A percentile compares a stretch with the other conserved stretches of the same genome.
phyloP scores from a whole-genome alignment of 2,329 filamentous ascomycete species.

The Microdochium paspali region DNA sequence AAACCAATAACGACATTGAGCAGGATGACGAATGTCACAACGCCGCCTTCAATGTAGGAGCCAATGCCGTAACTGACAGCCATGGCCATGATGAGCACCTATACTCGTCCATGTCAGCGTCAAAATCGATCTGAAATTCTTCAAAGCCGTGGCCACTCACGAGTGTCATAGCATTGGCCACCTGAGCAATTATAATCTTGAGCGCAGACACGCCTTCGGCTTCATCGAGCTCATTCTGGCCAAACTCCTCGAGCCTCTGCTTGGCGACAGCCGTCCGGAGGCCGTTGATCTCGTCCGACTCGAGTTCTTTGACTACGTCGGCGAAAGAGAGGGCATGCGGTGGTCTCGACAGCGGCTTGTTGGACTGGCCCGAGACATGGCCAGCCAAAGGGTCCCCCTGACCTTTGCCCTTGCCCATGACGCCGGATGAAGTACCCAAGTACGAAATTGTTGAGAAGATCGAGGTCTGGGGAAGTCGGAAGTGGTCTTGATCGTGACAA shows the following conservation, averaged over 20 bases:
- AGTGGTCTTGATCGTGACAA: too few species aligned
- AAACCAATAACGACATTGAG: constrained; percentile 45
- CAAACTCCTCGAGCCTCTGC: constrained; percentile 42
- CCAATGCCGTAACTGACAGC: constrained; percentile 39
- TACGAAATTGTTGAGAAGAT: too few species aligned
- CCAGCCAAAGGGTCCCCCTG: background rate
- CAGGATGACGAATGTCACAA: constrained; percentile 39
- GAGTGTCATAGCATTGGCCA: constrained; percentile 59
- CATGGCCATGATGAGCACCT: constrained; percentile 42
- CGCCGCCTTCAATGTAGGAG: constrained; percentile 46
- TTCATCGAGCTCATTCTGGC: constrained; percentile 49
- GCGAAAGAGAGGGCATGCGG: constrained; percentile 43
- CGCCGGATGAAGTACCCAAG: background rate
- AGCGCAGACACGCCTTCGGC: constrained; percentile 42
- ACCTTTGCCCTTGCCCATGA: background rate
- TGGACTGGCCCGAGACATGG: constrained; percentile 6
- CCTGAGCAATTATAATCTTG: constrained; percentile 51
- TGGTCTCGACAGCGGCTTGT: constrained; percentile 37
- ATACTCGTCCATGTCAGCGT: background rate
- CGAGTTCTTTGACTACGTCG: constrained; percentile 39
- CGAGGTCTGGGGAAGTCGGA: too few species aligned
- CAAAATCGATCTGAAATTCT: background rate
- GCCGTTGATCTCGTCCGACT: constrained; percentile 43
- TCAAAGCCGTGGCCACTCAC: constrained; percentile 21
- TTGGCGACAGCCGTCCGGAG: constrained; percentile 40